These are phyloP conservation scores for Pichia exigua DNA, from an alignment of 805 yeast species.

Conservation along the genomic window DNA sequence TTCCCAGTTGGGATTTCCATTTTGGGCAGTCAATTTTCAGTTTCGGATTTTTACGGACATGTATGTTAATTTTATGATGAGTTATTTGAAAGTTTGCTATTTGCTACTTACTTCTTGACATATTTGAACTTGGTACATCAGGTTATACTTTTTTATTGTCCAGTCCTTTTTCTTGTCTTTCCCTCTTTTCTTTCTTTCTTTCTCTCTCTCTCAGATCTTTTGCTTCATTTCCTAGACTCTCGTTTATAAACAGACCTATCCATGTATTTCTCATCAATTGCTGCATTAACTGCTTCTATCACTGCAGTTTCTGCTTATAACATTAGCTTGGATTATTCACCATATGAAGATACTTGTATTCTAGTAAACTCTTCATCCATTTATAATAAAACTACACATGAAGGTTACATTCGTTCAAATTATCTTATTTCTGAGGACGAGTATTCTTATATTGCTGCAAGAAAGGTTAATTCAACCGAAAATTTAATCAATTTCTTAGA, in stretches of 20 bases:
- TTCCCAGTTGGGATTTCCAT: too few species aligned
- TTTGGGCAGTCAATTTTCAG: too few species aligned
- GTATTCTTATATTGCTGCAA: conserved; percentile 40
- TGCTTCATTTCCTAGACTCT: too few species aligned
- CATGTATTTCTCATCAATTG: background rate
- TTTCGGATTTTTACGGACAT: background rate
- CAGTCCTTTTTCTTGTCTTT: background rate
- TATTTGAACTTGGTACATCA: background rate
- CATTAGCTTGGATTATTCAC: conserved; percentile 36
- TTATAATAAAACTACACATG: conserved; percentile 6
- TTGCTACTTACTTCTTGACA: too few species aligned
- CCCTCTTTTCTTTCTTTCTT: background rate
- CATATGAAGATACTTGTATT: conserved; percentile 46
- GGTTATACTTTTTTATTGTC: background rate
- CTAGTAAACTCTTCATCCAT: conserved; percentile 12
- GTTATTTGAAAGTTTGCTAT: too few species aligned
- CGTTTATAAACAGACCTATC: too few species aligned
- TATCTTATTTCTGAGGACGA: conserved; percentile 40
- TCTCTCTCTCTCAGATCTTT: background rate
- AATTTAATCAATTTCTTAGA: conserved; percentile 38
- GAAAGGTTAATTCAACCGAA: conserved; percentile 36
- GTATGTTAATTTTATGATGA: too few species aligned
- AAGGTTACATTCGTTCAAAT: conserved; percentile 35
- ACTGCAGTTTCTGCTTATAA: conserved; percentile 27
- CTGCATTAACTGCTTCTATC: conserved; percentile 1